Conservation (phyloP, 31 red algal species). For the Endocladia muricata region DNA sequence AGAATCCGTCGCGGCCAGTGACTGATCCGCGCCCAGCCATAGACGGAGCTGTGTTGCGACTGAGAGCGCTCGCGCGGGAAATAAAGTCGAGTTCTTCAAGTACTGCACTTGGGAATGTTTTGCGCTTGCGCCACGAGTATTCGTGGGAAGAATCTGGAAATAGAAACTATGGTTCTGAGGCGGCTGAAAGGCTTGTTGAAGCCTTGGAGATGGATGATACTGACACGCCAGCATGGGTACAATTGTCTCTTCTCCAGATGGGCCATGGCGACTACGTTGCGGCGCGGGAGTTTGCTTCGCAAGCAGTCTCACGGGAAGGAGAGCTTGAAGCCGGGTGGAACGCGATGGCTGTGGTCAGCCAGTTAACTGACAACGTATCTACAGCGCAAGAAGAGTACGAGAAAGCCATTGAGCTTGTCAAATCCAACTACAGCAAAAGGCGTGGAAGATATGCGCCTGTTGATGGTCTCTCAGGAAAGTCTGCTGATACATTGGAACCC, state of each 20-base stretch:
- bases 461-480: background rate
- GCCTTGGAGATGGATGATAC: constrained; percentile 55
- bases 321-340: constrained; percentile 70
- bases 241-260: constrained; percentile 72
- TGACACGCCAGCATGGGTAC: constrained; percentile 60
- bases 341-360: constrained; percentile 59
- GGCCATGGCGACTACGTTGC: constrained; percentile 73
- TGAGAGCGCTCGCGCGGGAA: constrained; percentile 55
- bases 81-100: constrained; percentile 42
- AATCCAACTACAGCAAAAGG: constrained; percentile 11
- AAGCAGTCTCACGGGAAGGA: constrained; percentile 37
- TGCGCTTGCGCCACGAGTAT: constrained; percentile 76
- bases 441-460: background rate
- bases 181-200: constrained; percentile 80
- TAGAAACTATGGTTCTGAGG: constrained; percentile 75
- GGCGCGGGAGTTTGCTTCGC: constrained; percentile 53
- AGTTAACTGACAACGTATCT: constrained; percentile 46
- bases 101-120: constrained; percentile 53
- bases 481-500: background rate
- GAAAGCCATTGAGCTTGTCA: constrained; percentile 30
- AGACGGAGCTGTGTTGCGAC: constrained; percentile 56
- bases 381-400: constrained; percentile 61
- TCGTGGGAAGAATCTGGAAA: constrained; percentile 54
- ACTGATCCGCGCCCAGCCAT: constrained; percentile 44
- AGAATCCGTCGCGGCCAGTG: too few relatives aligned